These are phyloP conservation scores for Xylaria sp. DNA, from an alignment of 2,329 filamentous ascomycete species.

Conservation along the genomic window DNA sequence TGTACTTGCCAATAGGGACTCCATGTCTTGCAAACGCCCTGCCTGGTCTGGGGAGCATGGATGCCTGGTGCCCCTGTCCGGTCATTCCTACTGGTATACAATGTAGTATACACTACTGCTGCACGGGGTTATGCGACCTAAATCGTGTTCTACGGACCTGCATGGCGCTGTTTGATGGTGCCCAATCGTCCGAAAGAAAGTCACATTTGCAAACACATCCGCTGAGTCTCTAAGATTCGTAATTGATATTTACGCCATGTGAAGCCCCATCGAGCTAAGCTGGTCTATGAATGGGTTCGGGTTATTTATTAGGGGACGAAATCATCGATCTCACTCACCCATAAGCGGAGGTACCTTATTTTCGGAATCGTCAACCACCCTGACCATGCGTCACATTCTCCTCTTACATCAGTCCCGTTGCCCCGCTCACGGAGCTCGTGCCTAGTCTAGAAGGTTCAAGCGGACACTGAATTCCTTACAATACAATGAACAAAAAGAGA, in stretches of 20 bases:
- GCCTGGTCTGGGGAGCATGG: conserved; percentile 31
- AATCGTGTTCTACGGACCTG: conserved; percentile 48
- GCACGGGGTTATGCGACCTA: conserved; percentile 48
- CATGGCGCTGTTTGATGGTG: conserved; percentile 34
- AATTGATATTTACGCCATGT: neutral
- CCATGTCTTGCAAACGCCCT: conserved; percentile 40
- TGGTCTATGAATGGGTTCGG: neutral
- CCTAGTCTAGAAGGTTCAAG: conserved; percentile 27
- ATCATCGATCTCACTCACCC: conserved; percentile 1
- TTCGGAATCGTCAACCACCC: conserved; percentile 13
- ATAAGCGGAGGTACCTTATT: neutral
- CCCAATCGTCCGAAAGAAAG: conserved; percentile 31
- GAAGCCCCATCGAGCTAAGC: neutral
- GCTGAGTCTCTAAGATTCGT: neutral
- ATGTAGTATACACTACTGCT: conserved; percentile 28
- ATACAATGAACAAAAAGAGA: conserved; percentile 7
- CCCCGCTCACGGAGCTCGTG: conserved; percentile 24
- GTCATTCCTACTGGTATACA: neutral
- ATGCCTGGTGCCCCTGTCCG: conserved; percentile 32
- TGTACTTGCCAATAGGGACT: conserved; percentile 36
- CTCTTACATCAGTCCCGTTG: conserved; percentile 12
- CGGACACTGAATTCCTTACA: conserved; percentile 15
- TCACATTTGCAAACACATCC: conserved; percentile 13
- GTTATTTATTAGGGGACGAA: conserved; percentile 2
- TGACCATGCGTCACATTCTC: conserved; percentile 21